Percentiles rank a stretch among this genome's conserved stretches.
phyloP scores from a whole-genome alignment of 1,284 basidiomycete species.

The Volvariella volvacea region DNA sequence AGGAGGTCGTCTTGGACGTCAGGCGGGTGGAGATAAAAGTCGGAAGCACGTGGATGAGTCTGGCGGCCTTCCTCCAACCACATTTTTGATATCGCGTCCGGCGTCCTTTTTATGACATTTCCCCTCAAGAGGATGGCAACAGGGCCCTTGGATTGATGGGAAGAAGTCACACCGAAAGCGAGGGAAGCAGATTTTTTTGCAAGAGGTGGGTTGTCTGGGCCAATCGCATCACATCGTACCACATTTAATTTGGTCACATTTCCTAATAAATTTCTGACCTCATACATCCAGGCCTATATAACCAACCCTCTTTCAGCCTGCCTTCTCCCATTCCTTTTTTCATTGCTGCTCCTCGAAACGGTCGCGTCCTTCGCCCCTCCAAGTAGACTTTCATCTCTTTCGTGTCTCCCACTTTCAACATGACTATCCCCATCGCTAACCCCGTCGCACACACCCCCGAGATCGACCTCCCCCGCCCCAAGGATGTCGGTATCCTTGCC shows the following conservation, averaged over 20 bases:
- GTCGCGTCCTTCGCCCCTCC: conserved; percentile 7
- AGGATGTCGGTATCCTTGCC: conserved; percentile 88
- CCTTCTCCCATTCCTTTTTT: conserved; percentile 7
- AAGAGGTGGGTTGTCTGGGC: no score
- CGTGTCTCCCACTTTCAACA: conserved; percentile 14
- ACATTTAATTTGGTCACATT: conserved; percentile 27
- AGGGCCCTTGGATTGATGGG: no score
- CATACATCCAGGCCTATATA: conserved; percentile 28
- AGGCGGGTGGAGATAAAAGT: no score
- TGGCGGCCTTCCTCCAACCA: no score
- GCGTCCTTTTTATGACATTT: no score
- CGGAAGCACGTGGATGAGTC: no score
- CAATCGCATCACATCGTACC: conserved; percentile 26
- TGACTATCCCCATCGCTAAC: conserved; percentile 33
- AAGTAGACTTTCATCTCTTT: conserved; percentile 12
- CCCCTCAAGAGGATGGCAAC: no score
- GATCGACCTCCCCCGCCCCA: conserved; percentile 55
- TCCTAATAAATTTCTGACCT: conserved; percentile 27
- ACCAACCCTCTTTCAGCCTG: conserved; percentile 10
- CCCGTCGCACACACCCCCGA: conserved; percentile 14
- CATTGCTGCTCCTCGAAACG: conserved; percentile 12
- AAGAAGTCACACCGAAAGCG: no score
- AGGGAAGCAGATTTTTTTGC: no score
- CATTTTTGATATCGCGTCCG: no score
- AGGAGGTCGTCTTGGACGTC: no score